Evolutionary conservation across 2,329 filamentous ascomycete genomes (phyloP), one percentile per base, ranked within the genome.

Genomic region (Alternaria postmessia): DNA sequence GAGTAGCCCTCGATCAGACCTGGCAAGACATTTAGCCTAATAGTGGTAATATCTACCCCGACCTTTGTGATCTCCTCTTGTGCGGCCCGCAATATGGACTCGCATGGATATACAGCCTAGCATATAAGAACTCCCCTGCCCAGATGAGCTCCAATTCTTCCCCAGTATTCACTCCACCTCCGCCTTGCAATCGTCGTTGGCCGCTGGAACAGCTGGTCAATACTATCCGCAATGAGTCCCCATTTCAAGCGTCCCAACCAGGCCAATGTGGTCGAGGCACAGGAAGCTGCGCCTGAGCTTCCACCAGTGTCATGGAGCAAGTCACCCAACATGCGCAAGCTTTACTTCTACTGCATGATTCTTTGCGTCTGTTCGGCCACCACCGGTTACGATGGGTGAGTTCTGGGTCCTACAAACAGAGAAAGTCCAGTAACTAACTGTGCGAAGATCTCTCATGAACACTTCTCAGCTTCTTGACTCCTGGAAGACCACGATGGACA

Each of bases 311-410:
- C 38, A 39, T 39, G 38, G 38, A 39, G 38, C 38, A 39, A 39
- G n/a, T 39, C 38, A 11, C 38, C 38, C 38, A 39, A 39, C 38
- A 39, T 39, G 38, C 78, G 85, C 70, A 83, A 83, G 76, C 79
- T 87, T 7, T 87, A 87, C 77, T 83, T 84, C 65, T 85, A 81
- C 67, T 80, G 81, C 51, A 74, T 83, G 63, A 74, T 85, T 54
- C 81, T 86, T 54, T 85, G 82, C 66, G 75, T 86, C 65, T 84
- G 82, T 44, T 87, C 85, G 24, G 85, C 85, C 12, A 86, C 85
- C 36, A 87, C 84, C 39, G 82, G 83, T 69, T 85, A 86, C 73
- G 83, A 86, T 82, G 83, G 82, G 83, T 85, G 76, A 61, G 80
- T 57, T 34, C 11, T 24, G 24, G 6, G 11, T 4, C 4, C 12